Evolutionary conservation across 2,329 filamentous ascomycete species (phyloP).

Genomic region (Claviceps quebecensis): DNA sequence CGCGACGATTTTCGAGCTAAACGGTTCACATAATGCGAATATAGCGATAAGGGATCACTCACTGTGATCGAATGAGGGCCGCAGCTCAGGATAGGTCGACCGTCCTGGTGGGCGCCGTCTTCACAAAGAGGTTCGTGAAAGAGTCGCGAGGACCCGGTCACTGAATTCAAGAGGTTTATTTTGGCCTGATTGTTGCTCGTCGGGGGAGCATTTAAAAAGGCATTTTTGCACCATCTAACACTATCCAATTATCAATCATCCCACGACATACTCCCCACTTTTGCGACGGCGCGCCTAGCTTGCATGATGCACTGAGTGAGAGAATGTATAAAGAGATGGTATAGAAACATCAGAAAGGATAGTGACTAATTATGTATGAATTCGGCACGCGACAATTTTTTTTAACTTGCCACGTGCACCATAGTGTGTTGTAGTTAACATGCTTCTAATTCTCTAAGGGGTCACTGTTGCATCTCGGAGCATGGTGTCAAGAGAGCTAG

Average conservation of each 20-base stretch:
- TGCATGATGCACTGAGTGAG: background rate
- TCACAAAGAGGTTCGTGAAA: background rate
- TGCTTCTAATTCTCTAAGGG: no score
- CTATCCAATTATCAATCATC: background rate
- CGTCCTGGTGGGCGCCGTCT: background rate
- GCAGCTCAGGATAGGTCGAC: background rate
- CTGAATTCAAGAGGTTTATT: background rate
- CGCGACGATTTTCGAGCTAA: slow-evolving; percentile 67
- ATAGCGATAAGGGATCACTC: background rate
- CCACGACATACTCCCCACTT: background rate
- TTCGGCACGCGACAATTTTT: no score
- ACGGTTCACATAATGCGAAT: slow-evolving; percentile 3
- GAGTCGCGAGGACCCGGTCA: background rate
- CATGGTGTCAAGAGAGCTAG: background rate
- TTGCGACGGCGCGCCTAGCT: background rate
- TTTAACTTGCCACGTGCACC: no score
- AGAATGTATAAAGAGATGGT: background rate
- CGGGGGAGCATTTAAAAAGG: background rate
- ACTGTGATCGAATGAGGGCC: background rate
- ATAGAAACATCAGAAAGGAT: no score
- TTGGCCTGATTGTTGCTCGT: background rate
- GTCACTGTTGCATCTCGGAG: background rate
- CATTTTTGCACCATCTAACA: slow-evolving; percentile 1
- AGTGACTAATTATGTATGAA: no score
- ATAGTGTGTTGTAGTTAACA: no score